phyloP scores from a whole-genome alignment of 2,329 filamentous ascomycete genomes.

The Canariomyces notabilis region DNA sequence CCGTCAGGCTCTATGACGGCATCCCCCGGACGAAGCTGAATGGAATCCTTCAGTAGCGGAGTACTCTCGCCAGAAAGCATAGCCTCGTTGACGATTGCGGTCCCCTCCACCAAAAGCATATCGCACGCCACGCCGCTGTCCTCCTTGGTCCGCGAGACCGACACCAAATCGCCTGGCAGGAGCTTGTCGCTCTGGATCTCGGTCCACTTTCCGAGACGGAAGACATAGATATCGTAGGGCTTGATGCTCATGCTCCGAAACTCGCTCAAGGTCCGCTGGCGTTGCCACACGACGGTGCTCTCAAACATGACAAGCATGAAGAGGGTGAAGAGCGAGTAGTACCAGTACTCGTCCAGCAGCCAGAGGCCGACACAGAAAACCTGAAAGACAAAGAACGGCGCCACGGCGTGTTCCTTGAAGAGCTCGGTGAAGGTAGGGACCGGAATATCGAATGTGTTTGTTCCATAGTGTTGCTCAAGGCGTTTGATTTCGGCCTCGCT shows the following conservation, averaged over 20 bases:
- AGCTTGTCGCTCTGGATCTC: slow-evolving; percentile 88
- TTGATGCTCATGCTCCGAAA: slow-evolving; percentile 99
- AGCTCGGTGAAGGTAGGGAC: slow-evolving; percentile 93
- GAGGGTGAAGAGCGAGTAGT: slow-evolving; percentile 97
- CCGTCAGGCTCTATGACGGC: slow-evolving; percentile 80
- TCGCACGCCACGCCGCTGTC: slow-evolving; percentile 96
- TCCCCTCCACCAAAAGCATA: slow-evolving; percentile 91
- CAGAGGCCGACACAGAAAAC: slow-evolving; percentile 97
- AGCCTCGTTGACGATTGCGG: slow-evolving; percentile 96
- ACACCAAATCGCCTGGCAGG: slow-evolving; percentile 88
- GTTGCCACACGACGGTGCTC: slow-evolving; percentile 98
- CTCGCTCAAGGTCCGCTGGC: slow-evolving; percentile 89
- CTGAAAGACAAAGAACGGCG: slow-evolving; percentile 99
- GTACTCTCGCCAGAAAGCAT: slow-evolving; percentile 99
- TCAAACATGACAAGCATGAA: slow-evolving; percentile 98
- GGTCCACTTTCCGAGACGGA: slow-evolving; percentile 79
- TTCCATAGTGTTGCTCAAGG: slow-evolving; percentile 87
- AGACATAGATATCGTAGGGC: slow-evolving; percentile 91
- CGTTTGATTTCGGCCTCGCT: slow-evolving; percentile 70
- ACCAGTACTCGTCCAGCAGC: slow-evolving; percentile 99
- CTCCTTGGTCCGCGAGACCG: slow-evolving; percentile 89
- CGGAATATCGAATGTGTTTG: slow-evolving; percentile 95
- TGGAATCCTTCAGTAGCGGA: slow-evolving; percentile 89
- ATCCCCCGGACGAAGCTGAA: slow-evolving; percentile 82
- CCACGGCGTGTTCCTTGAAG: slow-evolving; percentile 97